Base-by-base conservation (phyloP, 1,284 basidiomycete genomes). In the Trichosporon coremiiforme region DNA sequence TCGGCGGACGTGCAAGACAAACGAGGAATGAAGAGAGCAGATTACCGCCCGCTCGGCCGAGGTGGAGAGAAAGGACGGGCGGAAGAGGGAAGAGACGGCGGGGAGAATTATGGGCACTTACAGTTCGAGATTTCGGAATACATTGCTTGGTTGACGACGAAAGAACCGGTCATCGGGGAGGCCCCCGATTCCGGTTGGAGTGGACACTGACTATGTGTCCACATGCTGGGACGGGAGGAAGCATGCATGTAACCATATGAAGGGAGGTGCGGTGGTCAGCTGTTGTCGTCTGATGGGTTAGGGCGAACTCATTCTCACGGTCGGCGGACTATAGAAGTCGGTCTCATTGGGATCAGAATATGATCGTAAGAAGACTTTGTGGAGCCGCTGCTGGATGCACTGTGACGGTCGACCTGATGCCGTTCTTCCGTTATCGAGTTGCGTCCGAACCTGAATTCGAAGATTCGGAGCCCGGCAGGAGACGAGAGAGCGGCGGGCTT, bases 31-130 rank as follows among this genome's bases (percentile, higher is more conserved):
- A 25, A 25, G 25, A 41, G 13, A 13, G 38, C 10, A 41, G 38
- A 41, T 12, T 50, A 6, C n/a, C 20, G 47, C 4, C 47, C n/a
- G 47, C 47, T 50, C 20, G 47, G n/a, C 20, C 47, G 17, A 22
- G n/a, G 47, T 20, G 5, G 25, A 25, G 25, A 25, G 25, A 25
- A 25, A 25, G 25, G 25, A 25, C 25, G 25, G 25, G 25, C 25
- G 25, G 25, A 25, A 25, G 25, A 25, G 25, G 25, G 25, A 3
- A n/a, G 15, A 33, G 57, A 33, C 12, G 57, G 17, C 29, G 57
- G 57, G 57, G 57, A 62, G 57, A 35, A 9, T 33, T 35, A 60
- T 62, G 57, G 31, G 31, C 6, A 33, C 15, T 33, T 62, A 62
- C 17, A 17, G 57, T 62, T 62, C 29, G 15, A 8, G 15, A n/a